Evolutionary conservation across 2,329 filamentous ascomycete genomes (phyloP), one percentile per base, ranked within the genome.

Genomic region (Fusarium sp.): DNA sequence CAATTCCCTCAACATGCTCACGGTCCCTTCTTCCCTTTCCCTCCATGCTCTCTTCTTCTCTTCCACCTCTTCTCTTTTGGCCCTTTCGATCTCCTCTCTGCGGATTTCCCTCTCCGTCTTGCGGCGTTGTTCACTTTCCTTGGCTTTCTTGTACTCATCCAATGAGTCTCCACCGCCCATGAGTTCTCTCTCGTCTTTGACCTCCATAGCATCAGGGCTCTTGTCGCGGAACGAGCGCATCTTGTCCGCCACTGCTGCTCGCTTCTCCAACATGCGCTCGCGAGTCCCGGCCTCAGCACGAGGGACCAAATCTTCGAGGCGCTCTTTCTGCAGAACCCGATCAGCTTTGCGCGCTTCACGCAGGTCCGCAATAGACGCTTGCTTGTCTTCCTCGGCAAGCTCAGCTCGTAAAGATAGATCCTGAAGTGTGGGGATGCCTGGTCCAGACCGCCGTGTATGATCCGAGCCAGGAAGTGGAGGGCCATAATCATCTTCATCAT

Each of bases 231-330:
- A 98, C 17, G 89, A 88, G 32, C 90, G 89, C 85, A 97, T 92
- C 74, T 92, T 90, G 12, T 92, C 91, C 36, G 93, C 92, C 10
- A 89, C 85, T 71, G 93, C 92, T 39, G 88, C 89, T 73, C 91
- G 92, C 88, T 98, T 98, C 84, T 99, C 96, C 2, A 98, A 87
- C 78, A 91, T 90, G 17, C 96, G 91, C 83, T 98, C 96, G 51
- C 91, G 91, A 2, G 93, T 93, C 1, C 95, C 95, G 0, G 95
- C 85, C 69, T 96, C 94, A 0, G 96, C 94, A 17, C 94, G 93
- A 1, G 96, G 95, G 0, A 88, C 90, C 1, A 98, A 84, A 73
- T 98, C 95, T 20, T 98, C 94, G 1, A 96, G 87, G 0, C 89
- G 88, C 62, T 93, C 92, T 72, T 92, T 92, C 77, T 96, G 92